phyloP scores from a whole-genome alignment of 2,329 filamentous ascomycete species.

The Colletotrichum sp. region DNA sequence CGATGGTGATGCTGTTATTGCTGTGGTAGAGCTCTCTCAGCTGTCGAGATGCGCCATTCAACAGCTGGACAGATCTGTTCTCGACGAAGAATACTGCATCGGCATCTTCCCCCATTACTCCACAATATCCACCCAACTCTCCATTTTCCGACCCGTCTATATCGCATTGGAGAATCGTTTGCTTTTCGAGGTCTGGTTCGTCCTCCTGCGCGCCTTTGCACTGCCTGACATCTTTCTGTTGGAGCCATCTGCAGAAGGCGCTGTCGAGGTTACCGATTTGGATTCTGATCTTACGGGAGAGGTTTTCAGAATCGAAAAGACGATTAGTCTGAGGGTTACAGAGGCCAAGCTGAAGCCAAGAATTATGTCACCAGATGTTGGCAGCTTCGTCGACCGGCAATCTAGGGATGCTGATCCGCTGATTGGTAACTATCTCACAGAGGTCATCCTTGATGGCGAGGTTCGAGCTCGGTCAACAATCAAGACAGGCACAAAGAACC shows the following conservation, averaged over 20 bases:
- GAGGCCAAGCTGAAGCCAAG: conserved; percentile 64
- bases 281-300: conserved; percentile 49
- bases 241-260: conserved; percentile 48
- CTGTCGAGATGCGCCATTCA: conserved; percentile 91
- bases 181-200: conserved; percentile 97
- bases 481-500: conserved; percentile 73
- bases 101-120: conserved; percentile 95
- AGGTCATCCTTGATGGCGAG: conserved; percentile 81
- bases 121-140: conserved; percentile 72
- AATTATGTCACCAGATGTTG: conserved; percentile 22
- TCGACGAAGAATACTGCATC: conserved; percentile 93
- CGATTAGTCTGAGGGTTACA: conserved; percentile 61
- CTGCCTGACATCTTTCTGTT: conserved; percentile 87
- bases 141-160: conserved; percentile 86
- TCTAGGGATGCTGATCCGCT: conserved; percentile 49
- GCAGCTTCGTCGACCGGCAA: conserved; percentile 30
- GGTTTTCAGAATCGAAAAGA: conserved; percentile 67
- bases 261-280: conserved; percentile 41
- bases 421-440: conserved; percentile 76
- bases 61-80: conserved; percentile 84
- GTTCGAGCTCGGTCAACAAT: conserved; percentile 77
- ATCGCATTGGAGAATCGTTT: conserved; percentile 85
- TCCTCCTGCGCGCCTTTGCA: conserved; percentile 87
- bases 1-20: conserved; percentile 79
- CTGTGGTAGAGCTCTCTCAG: conserved; percentile 85